phyloP scores from a whole-genome alignment of 1,284 basidiomycete species.

The Naganishia albida region DNA sequence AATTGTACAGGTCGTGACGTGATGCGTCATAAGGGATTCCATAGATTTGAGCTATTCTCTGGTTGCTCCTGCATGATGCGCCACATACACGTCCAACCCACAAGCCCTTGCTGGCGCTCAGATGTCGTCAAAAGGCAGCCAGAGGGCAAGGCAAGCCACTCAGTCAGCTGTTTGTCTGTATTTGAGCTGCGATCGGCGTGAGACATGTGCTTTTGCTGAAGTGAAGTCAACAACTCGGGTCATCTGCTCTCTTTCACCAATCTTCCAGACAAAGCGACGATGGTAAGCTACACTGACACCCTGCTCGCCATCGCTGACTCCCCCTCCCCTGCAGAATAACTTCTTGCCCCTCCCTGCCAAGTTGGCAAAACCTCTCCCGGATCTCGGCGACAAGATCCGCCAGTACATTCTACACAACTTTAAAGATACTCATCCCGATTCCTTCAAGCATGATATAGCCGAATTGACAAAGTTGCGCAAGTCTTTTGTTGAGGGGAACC shows the following conservation, averaged over 20 bases:
- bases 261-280: neutral
- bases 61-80: too few relatives aligned
- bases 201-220: neutral
- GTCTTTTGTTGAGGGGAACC: slow-evolving; percentile 61
- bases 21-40: neutral
- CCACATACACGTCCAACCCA: too few relatives aligned
- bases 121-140: too few relatives aligned
- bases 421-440: slow-evolving; percentile 79
- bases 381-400: slow-evolving; percentile 62
- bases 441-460: slow-evolving; percentile 78
- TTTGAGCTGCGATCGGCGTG: slow-evolving; percentile 5
- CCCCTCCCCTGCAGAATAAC: slow-evolving; percentile 55
- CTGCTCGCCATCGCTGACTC: neutral
- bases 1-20: slow-evolving; percentile 57
- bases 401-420: slow-evolving; percentile 69
- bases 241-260: neutral
- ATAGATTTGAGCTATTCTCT: too few relatives aligned
- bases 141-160: too few relatives aligned
- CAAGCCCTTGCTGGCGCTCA: too few relatives aligned
- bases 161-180: too few relatives aligned
- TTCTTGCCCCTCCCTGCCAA: slow-evolving; percentile 77
- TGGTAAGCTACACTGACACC: neutral
- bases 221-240: neutral
- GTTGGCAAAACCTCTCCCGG: slow-evolving; percentile 63
- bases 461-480: slow-evolving; percentile 70